Evolutionary conservation across 2,329 filamentous ascomycete genomes (phyloP), one percentile per base, ranked within the genome.

Genomic region (Phaeosphaeria sp.): DNA sequence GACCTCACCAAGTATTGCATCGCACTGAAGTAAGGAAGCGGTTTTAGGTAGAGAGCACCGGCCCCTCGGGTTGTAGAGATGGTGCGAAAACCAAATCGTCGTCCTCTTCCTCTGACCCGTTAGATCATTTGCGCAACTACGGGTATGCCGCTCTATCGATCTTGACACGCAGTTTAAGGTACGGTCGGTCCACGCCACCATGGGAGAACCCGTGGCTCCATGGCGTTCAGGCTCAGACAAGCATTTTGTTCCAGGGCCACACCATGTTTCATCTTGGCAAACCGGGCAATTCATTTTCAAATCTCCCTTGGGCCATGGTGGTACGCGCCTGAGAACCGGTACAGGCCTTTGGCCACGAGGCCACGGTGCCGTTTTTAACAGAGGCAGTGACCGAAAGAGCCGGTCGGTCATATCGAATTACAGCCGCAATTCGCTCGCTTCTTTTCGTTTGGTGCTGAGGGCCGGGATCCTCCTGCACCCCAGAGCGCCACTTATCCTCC

Each of bases 401-500:
- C 58, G 62, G 56, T 25, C 22, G 30, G 22, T 21, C 10, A 51
- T 60, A 46, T 68, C 44, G 17, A 41, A 23, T 18, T 41, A 21
- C 33, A 1, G n/a, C 3, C 33, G 43, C 52, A 42, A 72, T 68
- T 71, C 52, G 70, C 54, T 67, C 60, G 66, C 60, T 64, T 66
- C 49, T 44, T 54, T 42, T 52, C 54, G 46, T 64, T 60, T 56
- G 42, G 46, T 55, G 53, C 60, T 44, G 55, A 53, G 27, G 55
- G 60, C 66, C 57, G 56, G 62, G 55, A 66, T 58, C 53, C 43
- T 56, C 41, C 71, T 72, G 72, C 53, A 73, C 72, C 72, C 72
- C 72, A 64, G 72, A 74, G 50, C 58, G 36, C 36, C 36, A 39
- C 36, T n/a, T 52, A 60, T 41, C 46, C 52, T 56, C 56, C 60